Percentiles rank a stretch among this genome's conserved stretches.
phyloP scores from a whole-genome alignment of 2,329 filamentous ascomycete species.

The Paecilomyces dactylethromorphus region DNA sequence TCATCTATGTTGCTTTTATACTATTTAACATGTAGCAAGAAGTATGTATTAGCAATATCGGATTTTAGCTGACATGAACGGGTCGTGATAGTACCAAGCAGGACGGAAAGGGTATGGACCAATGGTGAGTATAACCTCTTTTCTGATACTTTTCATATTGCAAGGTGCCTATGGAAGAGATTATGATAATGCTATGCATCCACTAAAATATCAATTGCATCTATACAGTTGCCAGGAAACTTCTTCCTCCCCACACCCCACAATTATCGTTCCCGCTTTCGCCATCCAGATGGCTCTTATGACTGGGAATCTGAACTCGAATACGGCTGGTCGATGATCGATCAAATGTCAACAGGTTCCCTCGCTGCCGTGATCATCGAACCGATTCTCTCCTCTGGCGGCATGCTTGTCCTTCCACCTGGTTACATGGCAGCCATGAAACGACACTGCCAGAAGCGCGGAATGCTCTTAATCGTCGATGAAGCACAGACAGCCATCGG shows the following conservation, averaged over 20 bases:
- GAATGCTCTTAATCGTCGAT: slow-evolving; percentile 54
- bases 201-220: not conserved
- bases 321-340: slow-evolving; percentile 56
- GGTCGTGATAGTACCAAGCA: not conserved
- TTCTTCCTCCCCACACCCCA: slow-evolving; percentile 55
- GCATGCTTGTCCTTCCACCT: slow-evolving; percentile 53
- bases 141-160: too few relatives aligned
- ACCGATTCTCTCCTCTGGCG: slow-evolving; percentile 53
- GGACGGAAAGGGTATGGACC: slow-evolving; percentile 25
- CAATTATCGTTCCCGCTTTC: slow-evolving; percentile 56
- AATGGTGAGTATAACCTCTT: slow-evolving; percentile 9
- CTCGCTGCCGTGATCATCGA: slow-evolving; percentile 59
- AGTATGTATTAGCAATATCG: not conserved
- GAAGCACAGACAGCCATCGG: slow-evolving; percentile 57
- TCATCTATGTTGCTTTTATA: not conserved
- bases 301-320: slow-evolving; percentile 61
- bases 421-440: slow-evolving; percentile 55
- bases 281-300: slow-evolving; percentile 52
- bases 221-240: slow-evolving; percentile 45
- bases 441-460: slow-evolving; percentile 47
- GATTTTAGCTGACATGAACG: not conserved
- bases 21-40: not conserved
- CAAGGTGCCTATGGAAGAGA: too few relatives aligned
- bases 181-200: too few relatives aligned
- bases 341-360: slow-evolving; percentile 53